These are phyloP conservation scores for Ajuga chamaepitys DNA, from an alignment of 257 asterid species.

Conservation along the genomic window DNA sequence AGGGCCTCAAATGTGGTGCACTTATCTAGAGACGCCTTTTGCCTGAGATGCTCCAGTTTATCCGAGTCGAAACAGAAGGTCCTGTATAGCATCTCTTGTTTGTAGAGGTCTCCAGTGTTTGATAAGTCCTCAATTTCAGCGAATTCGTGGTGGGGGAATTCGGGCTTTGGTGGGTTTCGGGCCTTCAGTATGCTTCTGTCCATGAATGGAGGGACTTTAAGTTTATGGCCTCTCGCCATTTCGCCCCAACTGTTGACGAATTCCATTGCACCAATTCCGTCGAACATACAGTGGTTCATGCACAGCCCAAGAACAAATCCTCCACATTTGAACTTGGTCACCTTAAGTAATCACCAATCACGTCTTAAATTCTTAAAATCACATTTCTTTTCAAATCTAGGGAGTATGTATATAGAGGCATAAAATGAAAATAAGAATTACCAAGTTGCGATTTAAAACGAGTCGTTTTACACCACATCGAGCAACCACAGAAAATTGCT, in stretches of 20 bases:
- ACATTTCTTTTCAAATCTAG: no score
- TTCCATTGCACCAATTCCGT: constrained; percentile 89
- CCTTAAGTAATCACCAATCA: constrained; percentile 38
- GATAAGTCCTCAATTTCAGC: constrained; percentile 66
- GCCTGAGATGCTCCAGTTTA: constrained; percentile 49
- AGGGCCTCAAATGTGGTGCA: constrained; percentile 89
- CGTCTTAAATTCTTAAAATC: no score
- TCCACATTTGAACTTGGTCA: constrained; percentile 85
- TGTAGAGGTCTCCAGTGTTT: constrained; percentile 44
- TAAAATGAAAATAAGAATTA: no score
- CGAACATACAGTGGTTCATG: constrained; percentile 90
- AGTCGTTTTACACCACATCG: no score
- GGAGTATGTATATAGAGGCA: no score
- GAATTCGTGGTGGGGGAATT: constrained; percentile 72
- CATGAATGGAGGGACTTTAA: constrained; percentile 58
- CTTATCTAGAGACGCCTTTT: constrained; percentile 33
- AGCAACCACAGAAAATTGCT: no score
- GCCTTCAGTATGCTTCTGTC: constrained; percentile 67
- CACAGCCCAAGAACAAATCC: constrained; percentile 84
- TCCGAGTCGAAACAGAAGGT: constrained; percentile 66
- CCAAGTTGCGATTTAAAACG: no score
- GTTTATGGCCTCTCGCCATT: constrained; percentile 50
- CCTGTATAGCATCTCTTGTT: constrained; percentile 56
- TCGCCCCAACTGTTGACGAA: constrained; percentile 86
- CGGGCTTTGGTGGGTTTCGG: constrained; percentile 53